phyloP scores from a whole-genome alignment of 768 basidiomycete species.

The Xerocomellus intermedius region DNA sequence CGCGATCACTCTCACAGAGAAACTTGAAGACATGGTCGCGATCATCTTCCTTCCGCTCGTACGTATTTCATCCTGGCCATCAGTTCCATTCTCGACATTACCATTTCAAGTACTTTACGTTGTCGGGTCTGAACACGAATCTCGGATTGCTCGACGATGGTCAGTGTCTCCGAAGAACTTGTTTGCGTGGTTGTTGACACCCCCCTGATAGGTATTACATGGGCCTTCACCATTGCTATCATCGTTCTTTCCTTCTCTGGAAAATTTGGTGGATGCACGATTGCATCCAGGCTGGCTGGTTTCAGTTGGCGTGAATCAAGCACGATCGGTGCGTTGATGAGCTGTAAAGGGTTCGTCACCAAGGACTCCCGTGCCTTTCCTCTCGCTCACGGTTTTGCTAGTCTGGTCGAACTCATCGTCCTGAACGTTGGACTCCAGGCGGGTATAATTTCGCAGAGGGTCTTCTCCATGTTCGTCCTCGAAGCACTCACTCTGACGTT shows the following conservation, averaged over 20 bases:
- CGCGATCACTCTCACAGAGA: conserved; percentile 84
- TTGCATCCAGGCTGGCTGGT: conserved; percentile 63
- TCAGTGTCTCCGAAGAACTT: conserved; percentile 14
- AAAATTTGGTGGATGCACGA: conserved; percentile 84
- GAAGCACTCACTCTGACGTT: conserved; percentile 81
- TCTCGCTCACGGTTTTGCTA: conserved; percentile 25
- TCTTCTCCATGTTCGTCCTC: conserved; percentile 95
- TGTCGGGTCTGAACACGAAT: conserved; percentile 89
- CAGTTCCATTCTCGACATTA: not conserved
- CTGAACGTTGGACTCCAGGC: conserved; percentile 90
- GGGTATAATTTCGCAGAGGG: conserved; percentile 67
- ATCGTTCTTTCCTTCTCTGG: conserved; percentile 75
- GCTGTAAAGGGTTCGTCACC: conserved; percentile 77
- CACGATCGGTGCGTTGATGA: conserved; percentile 91
- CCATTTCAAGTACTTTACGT: conserved; percentile 76
- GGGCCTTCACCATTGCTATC: conserved; percentile 87
- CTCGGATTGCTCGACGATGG: conserved; percentile 81
- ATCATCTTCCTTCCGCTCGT: conserved; percentile 89
- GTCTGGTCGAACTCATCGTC: conserved; percentile 91
- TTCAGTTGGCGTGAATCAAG: conserved; percentile 80
- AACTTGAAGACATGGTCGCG: conserved; percentile 93
- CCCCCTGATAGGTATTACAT: conserved; percentile 57
- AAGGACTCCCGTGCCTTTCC: not conserved
- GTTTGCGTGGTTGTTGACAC: not conserved
- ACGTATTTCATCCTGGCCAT: conserved; percentile 1